Evolutionary conservation across 164 flowering plant genomes (phyloP), one percentile per base, ranked within the genome.

Genomic region (Dillenia turbinata): DNA sequence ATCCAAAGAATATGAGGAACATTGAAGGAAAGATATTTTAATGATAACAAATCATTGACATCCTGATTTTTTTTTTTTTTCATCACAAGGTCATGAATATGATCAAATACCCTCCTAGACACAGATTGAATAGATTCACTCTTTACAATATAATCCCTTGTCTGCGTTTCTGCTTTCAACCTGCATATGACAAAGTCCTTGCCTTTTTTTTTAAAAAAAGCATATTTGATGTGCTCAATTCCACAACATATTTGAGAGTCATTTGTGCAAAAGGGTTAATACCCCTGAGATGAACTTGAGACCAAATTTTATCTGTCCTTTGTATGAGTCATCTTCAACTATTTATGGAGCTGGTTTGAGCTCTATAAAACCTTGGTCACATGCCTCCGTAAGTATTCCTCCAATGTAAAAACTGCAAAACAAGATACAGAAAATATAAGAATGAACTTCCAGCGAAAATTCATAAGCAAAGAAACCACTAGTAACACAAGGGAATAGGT

Each of bases 251-350:
- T 44, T 19, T 13, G 22, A 33, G 9, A 9, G 40, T 33, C 5
- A 59, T 9, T 15, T 9, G 8, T 26, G 26, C n/a, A 53, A 0
- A 54, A 19, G 52, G 12, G 63, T 62, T 55, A 80, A 76, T 69
- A 92, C 97, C 56, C 73, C 71, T 43, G 69, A 64, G 10, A 62
- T 69, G 77, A 84, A 90, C 57, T 77, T 87, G 19, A 93, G 63
- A 16, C 92, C 94, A 54, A 93, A 67, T 53, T 77, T 84, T 44
- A 93, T 78, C 63, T 84, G 76, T 49, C 97, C 97, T 71, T 76
- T 74, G 70, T 81, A 93, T 17, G 89, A 79, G 52, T 81, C 84
- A 76, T 90, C 96, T 65, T 87, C 89, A 45, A 84, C 85, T 58
- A 93, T 87, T 49, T 83, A 85, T 13, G 83, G 79, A 54, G 86